phyloP scores from a whole-genome alignment of 257 asterid species.

The Coffea canephora region DNA sequence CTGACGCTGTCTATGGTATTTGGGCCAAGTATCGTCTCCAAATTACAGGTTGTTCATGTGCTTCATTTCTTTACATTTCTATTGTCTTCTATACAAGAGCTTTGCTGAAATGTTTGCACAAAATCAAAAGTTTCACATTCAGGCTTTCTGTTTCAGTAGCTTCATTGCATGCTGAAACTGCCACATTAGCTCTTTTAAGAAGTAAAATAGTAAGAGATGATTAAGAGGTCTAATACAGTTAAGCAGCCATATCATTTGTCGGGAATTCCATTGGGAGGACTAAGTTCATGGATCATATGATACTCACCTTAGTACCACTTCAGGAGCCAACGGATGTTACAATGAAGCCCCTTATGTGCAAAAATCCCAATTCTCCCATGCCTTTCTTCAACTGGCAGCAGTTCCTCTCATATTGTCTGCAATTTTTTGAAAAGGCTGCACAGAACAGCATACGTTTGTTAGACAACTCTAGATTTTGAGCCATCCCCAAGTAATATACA shows the following conservation, averaged over 20 bases:
- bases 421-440: background rate
- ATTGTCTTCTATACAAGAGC: background rate
- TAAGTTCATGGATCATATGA: background rate
- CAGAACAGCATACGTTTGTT: background rate
- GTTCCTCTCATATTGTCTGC: background rate
- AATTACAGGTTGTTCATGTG: slow-evolving; percentile 51
- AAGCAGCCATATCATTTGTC: background rate
- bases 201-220: background rate
- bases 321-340: background rate
- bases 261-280: background rate
- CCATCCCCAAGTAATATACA: background rate
- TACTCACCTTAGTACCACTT: background rate
- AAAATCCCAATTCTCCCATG: background rate
- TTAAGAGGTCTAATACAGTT: background rate
- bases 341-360: background rate
- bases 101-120: background rate
- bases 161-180: background rate
- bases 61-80: background rate
- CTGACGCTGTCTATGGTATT: slow-evolving; percentile 63
- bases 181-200: background rate
- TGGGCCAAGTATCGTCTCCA: slow-evolving; percentile 95
- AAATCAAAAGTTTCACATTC: background rate
- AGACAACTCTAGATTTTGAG: background rate
- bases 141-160: background rate
- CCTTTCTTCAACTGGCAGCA: background rate